phyloP scores from a whole-genome alignment of 2,329 filamentous ascomycete genomes.

The Aspergillus terreus region DNA sequence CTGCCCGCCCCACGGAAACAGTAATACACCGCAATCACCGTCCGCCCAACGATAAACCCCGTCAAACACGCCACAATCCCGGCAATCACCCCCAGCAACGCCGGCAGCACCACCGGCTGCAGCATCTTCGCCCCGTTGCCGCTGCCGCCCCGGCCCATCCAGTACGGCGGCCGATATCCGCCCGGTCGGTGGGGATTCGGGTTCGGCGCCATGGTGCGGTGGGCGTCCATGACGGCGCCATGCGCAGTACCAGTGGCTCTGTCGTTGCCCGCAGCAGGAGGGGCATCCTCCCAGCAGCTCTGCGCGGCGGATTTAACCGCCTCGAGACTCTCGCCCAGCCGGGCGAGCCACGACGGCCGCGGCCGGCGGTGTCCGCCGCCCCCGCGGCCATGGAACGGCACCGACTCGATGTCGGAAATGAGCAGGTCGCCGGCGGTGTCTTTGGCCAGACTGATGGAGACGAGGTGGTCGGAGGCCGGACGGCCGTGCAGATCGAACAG shows the following conservation, averaged over 20 bases:
- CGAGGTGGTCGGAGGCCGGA: conserved; percentile 22
- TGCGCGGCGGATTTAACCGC: conserved; percentile 9
- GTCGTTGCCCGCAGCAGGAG: no score
- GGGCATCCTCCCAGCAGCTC: conserved; percentile 1
- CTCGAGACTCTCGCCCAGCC: background rate
- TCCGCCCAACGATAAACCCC: conserved; percentile 34
- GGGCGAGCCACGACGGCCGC: background rate
- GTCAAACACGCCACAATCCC: conserved; percentile 36
- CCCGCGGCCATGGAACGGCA: conserved; percentile 4
- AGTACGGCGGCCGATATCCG: conserved; percentile 18
- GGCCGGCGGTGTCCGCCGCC: background rate
- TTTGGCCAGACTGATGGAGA: conserved; percentile 27
- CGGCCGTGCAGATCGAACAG: conserved; percentile 23
- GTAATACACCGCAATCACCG: conserved; percentile 12
- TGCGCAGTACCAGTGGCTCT: background rate
- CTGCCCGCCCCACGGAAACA: conserved; percentile 7
- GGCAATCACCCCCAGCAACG: conserved; percentile 34
- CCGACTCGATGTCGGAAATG: conserved; percentile 26
- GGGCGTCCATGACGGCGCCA: background rate
- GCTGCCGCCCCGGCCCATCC: conserved; percentile 21
- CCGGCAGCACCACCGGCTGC: conserved; percentile 37
- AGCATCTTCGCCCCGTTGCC: conserved; percentile 16
- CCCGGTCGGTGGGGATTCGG: conserved; percentile 4
- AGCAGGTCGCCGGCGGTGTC: conserved; percentile 20
- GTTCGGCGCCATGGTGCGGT: background rate